Conservation (phyloP, 345 rosid genomes). For the Aurinia saxatilis region DNA sequence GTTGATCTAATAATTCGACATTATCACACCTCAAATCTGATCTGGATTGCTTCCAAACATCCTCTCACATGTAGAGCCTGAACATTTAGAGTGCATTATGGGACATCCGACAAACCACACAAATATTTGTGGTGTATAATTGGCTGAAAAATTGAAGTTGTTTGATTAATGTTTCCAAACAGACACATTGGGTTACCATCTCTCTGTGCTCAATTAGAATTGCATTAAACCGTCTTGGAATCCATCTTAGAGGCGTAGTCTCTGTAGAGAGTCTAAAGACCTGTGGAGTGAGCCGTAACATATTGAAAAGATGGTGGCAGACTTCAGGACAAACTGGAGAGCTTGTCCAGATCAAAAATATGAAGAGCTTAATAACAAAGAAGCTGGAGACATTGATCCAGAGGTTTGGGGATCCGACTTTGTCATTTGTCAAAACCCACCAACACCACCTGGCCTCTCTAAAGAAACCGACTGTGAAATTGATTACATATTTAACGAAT, state of each 20-base stretch:
- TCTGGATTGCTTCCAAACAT: constrained; percentile 70
- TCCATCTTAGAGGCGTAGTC: constrained; percentile 61
- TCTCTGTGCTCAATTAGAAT: constrained; percentile 74
- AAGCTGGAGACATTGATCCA: constrained; percentile 41
- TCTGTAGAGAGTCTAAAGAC: constrained; percentile 66
- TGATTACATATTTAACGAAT: constrained; percentile 58
- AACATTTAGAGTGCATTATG: constrained; percentile 56
- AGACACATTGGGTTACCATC: constrained; percentile 77
- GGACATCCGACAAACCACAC: constrained; percentile 79
- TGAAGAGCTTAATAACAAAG: constrained; percentile 49
- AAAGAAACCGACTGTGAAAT: constrained; percentile 27
- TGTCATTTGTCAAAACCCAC: constrained; percentile 65
- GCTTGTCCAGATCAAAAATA: constrained; percentile 61
- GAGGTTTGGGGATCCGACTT: constrained; percentile 66
- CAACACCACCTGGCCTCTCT: constrained; percentile 21
- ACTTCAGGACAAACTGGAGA: constrained; percentile 64
- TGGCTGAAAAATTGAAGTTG: constrained; percentile 43
- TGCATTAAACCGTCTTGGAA: constrained; percentile 59
- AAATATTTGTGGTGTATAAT: constrained; percentile 28
- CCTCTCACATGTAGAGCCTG: constrained; percentile 52
- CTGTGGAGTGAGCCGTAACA: constrained; percentile 45
- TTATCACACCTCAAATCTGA: constrained; percentile 47
- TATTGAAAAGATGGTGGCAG: constrained; percentile 73
- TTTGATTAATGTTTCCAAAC: constrained; percentile 68
- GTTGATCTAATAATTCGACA: constrained; percentile 50